These are phyloP conservation scores for Microcos paniculata DNA, from an alignment of 345 rosid genomes.

Conservation along the genomic window DNA sequence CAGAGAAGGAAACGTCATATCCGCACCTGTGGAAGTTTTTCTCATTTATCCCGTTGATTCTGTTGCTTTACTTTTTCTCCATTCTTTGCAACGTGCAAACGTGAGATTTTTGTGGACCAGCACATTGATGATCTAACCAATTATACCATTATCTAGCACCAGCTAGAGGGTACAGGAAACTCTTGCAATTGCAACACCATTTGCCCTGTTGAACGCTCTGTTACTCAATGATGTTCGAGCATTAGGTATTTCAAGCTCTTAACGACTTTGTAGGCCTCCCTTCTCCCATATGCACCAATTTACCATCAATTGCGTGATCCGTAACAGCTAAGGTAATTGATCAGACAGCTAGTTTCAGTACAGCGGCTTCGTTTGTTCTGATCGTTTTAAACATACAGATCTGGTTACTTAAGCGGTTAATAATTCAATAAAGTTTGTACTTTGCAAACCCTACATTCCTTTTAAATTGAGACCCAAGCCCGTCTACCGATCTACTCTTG, in stretches of 20 bases:
- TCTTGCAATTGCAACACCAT: too few relatives aligned
- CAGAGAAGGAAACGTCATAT: background rate
- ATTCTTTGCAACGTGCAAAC: background rate
- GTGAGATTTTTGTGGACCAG: background rate
- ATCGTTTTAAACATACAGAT: background rate
- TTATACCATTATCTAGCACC: too few relatives aligned
- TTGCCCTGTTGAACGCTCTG: background rate
- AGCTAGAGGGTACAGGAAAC: too few relatives aligned
- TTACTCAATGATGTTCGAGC: background rate
- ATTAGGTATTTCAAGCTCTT: background rate
- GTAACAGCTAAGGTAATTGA: background rate
- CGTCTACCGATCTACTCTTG: background rate
- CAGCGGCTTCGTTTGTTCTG: background rate
- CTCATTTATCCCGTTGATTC: background rate
- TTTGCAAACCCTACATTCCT: background rate
- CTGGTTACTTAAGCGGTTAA: background rate
- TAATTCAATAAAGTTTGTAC: background rate
- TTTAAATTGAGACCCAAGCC: background rate
- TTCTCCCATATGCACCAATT: background rate
- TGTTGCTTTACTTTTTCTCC: background rate
- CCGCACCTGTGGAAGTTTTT: background rate
- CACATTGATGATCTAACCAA: background rate
- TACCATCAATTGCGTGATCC: background rate
- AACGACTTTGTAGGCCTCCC: background rate
- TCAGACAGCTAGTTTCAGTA: background rate